Conservation (phyloP, 1,139 yeast species). For the Ogataea hybrid region DNA sequence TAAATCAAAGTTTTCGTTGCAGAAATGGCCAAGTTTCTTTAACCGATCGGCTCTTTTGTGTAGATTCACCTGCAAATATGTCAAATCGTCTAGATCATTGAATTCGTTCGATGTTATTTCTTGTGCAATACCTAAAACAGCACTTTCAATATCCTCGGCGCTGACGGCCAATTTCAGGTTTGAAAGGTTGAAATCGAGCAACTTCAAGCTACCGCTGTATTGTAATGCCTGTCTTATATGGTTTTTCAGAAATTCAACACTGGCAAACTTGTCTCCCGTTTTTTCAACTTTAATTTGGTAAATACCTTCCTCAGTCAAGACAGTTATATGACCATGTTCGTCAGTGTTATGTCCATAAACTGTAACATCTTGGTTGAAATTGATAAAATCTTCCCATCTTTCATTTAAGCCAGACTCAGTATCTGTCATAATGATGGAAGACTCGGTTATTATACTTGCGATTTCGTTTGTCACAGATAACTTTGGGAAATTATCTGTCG, state of each 20-base stretch:
- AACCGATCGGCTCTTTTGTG: conserved; percentile 39
- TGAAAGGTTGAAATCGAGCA: conserved; percentile 52
- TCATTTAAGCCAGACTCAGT: conserved; percentile 45
- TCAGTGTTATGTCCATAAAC: conserved; percentile 63
- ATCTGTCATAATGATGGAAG: conserved; percentile 66
- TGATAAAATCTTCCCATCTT: conserved; percentile 73
- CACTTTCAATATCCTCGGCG: conserved; percentile 43
- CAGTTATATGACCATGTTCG: conserved; percentile 31
- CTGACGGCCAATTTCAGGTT: conserved; percentile 35
- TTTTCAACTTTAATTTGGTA: conserved; percentile 48
- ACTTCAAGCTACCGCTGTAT: conserved; percentile 47
- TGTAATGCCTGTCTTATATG: conserved; percentile 83
- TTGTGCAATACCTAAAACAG: conserved; percentile 46
- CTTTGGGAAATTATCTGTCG: conserved; percentile 34
- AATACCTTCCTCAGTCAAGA: conserved; percentile 64
- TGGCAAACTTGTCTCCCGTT: conserved; percentile 13
- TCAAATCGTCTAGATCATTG: conserved; percentile 41
- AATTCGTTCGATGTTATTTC: conserved; percentile 45
- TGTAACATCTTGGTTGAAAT: conserved; percentile 50
- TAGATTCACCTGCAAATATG: conserved; percentile 44
- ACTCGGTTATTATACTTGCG: conserved; percentile 60
- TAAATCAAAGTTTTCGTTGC: conserved; percentile 42
- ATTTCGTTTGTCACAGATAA: conserved; percentile 33
- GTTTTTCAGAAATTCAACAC: conserved; percentile 49
- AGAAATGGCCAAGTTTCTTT: conserved; percentile 45